Percentiles rank a stretch among this genome's conserved stretches.
Evolutionary conservation across 306 rosid species (phyloP).

Genomic region (Herpetospermum pedunculosum): DNA sequence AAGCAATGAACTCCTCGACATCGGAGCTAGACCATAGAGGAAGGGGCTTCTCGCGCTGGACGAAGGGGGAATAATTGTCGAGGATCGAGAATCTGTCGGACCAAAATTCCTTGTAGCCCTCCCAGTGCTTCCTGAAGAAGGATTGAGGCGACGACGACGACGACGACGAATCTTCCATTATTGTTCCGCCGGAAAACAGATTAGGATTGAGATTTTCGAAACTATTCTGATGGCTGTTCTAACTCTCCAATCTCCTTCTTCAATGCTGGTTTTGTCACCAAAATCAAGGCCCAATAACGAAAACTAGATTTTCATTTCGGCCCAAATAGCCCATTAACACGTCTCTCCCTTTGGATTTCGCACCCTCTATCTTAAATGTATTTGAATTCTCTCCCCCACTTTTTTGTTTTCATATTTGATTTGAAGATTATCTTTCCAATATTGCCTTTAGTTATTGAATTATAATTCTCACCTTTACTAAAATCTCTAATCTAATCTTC

Average conservation of each 20-base stretch:
- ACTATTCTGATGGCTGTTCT: background rate
- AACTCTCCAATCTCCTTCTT: background rate
- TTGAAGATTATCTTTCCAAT: too few relatives aligned
- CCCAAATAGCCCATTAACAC: too few relatives aligned
- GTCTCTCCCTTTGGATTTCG: too few relatives aligned
- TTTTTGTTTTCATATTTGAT: too few relatives aligned
- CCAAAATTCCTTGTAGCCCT: slow-evolving; percentile 59
- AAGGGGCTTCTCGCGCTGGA: slow-evolving; percentile 46
- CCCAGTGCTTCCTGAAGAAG: slow-evolving; percentile 33
- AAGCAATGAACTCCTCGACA: slow-evolving; percentile 58
- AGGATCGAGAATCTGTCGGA: slow-evolving; percentile 50
- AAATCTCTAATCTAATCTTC: too few relatives aligned
- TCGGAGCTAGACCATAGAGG: slow-evolving; percentile 58
- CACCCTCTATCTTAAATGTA: too few relatives aligned
- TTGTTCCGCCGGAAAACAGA: background rate
- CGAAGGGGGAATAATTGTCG: slow-evolving; percentile 33
- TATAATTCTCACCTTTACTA: too few relatives aligned
- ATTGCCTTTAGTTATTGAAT: too few relatives aligned
- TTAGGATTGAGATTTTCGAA: background rate
- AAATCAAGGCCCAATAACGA: too few relatives aligned
- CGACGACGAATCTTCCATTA: slow-evolving; percentile 32
- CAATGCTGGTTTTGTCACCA: background rate
- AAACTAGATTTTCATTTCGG: too few relatives aligned
- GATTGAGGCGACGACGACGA: slow-evolving; percentile 38
- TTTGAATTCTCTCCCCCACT: too few relatives aligned